These are phyloP conservation scores for Fragaria ananassa DNA, from an alignment of 306 rosid genomes.

Conservation along the genomic window DNA sequence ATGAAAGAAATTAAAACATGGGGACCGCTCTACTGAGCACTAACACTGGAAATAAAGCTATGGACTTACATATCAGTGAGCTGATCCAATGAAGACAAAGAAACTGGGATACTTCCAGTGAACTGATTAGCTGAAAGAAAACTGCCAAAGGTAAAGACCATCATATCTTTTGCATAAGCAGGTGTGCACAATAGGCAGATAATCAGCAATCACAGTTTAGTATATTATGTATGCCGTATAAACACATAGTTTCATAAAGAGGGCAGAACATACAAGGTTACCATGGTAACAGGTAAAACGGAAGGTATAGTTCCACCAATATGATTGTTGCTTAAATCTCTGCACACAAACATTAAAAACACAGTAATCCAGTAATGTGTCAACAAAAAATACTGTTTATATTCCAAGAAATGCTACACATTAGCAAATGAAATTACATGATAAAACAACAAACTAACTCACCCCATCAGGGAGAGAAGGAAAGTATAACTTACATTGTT, in stretches of 20 bases:
- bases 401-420: neutral
- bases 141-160: constrained; percentile 51
- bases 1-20: constrained; percentile 1
- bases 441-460: neutral
- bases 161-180: constrained; percentile 32
- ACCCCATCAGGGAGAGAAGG: constrained; percentile 10
- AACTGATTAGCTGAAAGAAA: constrained; percentile 88
- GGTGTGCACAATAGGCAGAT: constrained; percentile 18
- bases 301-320: constrained; percentile 88
- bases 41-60: constrained; percentile 1
- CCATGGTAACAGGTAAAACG: constrained; percentile 69
- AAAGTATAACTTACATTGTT: constrained; percentile 55
- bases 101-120: constrained; percentile 69
- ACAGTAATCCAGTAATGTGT: constrained; percentile 3
- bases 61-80: constrained; percentile 62
- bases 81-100: constrained; percentile 57
- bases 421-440: neutral
- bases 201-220: constrained; percentile 1
- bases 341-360: constrained; percentile 38
- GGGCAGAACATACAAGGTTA: constrained; percentile 57
- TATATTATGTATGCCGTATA: constrained; percentile 17
- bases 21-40: constrained; percentile 11
- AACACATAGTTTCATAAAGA: neutral
- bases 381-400: neutral
- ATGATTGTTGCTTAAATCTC: constrained; percentile 81